Evolutionary conservation across 352 stramenopile species (phyloP), one percentile per base, ranked within the genome.

Genomic region (Blastocystis sp.): DNA sequence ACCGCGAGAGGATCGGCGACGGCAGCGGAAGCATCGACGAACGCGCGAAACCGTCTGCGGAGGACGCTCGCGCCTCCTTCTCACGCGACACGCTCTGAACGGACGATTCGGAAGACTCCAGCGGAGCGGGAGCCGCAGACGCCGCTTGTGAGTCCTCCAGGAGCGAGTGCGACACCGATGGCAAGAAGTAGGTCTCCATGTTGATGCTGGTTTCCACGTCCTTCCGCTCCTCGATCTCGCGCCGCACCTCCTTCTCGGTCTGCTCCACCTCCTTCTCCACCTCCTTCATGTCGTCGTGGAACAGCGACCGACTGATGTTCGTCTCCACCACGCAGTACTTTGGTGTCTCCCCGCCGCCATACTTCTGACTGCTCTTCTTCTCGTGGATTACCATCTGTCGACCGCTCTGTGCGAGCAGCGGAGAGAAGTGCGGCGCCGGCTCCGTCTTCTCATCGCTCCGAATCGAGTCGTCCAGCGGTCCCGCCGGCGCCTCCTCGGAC

Each of bases 331-430:
- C 67, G 0, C 44, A 46, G 16, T 56, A 27, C 48, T 78, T 21
- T 8, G 46, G 34, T 16, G 18, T 27, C 38, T 42, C 67, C 27
- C 29, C 44, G 18, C 44, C 34, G 27, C 27, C 67, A 42, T 78
- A 78, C 38, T 78, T 78, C 67, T 78, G 67, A 11, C 21, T 59
- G 38, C 67, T 78, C 38, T 78, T 78, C 51, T 57, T 40, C 18
- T 46, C 49, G 49, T 78, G 67, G n/a, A 78, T 59, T 40, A 78
- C 67, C 46, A 38, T 42, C 18, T 78, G 46, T 11, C 16, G 24
- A 32, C 67, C 67, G 18, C 14, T 56, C 38, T 46, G 36, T 27
- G 27, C 46, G 7, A 78, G 14, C 40, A 78, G 27, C 32, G 67
- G 67, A 34, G 67, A 78, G 48, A 78, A 78, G 16, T 51, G 67